These are phyloP conservation scores for Linum tenue DNA, from an alignment of 345 rosid genomes.

Conservation along the genomic window DNA sequence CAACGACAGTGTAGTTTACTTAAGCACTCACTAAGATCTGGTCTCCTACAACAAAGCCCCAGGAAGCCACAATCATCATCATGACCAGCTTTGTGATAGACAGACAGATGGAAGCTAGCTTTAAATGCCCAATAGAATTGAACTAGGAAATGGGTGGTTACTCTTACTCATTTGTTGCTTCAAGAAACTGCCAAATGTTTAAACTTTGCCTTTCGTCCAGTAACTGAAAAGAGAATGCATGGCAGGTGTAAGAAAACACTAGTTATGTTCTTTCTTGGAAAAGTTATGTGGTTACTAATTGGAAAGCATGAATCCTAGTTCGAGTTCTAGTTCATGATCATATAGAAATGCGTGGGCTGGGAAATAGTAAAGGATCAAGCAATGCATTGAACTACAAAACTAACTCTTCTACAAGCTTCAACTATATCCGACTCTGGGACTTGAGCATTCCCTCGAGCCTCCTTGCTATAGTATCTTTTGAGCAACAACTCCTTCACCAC, in stretches of 20 bases:
- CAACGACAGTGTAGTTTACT: constrained; percentile 67
- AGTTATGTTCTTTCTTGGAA: neutral
- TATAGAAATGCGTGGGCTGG: neutral
- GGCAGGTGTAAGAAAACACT: neutral
- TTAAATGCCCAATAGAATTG: too few relatives aligned
- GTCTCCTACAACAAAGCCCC: constrained; percentile 51
- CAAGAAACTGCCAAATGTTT: constrained; percentile 74
- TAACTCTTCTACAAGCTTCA: constrained; percentile 74
- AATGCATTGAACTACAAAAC: constrained; percentile 17
- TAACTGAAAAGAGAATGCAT: constrained; percentile 35
- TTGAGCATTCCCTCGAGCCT: constrained; percentile 70
- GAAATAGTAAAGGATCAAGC: neutral
- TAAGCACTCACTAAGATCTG: constrained; percentile 69
- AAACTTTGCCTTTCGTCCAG: constrained; percentile 75
- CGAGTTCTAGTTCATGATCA: neutral
- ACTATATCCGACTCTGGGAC: constrained; percentile 74
- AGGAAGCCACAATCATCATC: neutral
- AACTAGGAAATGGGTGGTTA: constrained; percentile 16
- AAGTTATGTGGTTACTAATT: too few relatives aligned
- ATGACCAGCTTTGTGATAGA: neutral
- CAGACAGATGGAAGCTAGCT: neutral
- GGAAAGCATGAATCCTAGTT: neutral
- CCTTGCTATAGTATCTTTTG: constrained; percentile 92
- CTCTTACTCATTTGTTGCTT: constrained; percentile 72
- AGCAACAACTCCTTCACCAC: constrained; percentile 76